These are phyloP conservation scores for Pseudopithomyces chartarum DNA, from an alignment of 2,329 filamentous ascomycete species.

Conservation along the genomic window DNA sequence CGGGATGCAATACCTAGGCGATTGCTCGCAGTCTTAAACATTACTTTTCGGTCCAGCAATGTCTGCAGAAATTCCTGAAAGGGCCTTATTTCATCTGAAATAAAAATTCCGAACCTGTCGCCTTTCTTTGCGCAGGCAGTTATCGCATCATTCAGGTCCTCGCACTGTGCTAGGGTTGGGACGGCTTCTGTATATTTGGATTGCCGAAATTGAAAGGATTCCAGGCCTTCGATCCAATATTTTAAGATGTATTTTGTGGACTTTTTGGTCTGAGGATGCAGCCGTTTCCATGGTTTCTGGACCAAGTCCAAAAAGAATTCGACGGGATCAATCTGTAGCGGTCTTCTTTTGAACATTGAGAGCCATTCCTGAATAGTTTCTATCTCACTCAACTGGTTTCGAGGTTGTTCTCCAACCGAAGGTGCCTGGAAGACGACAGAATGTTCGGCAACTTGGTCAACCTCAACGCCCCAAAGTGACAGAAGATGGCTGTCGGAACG, in stretches of 20 bases:
- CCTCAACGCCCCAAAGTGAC: not conserved
- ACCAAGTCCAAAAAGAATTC: not conserved
- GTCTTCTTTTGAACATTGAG: not conserved
- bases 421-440: not conserved
- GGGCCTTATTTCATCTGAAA: not conserved
- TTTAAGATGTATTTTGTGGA: not conserved
- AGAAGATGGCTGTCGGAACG: not conserved
- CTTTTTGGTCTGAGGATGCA: not conserved
- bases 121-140: not conserved
- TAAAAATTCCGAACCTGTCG: not conserved
- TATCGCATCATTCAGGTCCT: not conserved
- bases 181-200: too few relatives aligned
- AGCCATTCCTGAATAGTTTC: not conserved
- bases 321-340: not conserved
- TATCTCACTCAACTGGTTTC: not conserved
- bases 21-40: not conserved
- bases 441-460: not conserved
- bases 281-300: not conserved
- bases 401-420: too few relatives aligned
- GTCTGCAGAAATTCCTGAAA: not conserved
- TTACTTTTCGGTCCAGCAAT: slow-evolving; percentile 1
- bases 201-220: too few relatives aligned
- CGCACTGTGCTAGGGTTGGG: too few relatives aligned
- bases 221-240: too few relatives aligned
- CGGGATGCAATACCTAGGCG: slow-evolving; percentile 1